Evolutionary conservation across 345 rosid species (phyloP).

Genomic region (Carallia pectinifolia): DNA sequence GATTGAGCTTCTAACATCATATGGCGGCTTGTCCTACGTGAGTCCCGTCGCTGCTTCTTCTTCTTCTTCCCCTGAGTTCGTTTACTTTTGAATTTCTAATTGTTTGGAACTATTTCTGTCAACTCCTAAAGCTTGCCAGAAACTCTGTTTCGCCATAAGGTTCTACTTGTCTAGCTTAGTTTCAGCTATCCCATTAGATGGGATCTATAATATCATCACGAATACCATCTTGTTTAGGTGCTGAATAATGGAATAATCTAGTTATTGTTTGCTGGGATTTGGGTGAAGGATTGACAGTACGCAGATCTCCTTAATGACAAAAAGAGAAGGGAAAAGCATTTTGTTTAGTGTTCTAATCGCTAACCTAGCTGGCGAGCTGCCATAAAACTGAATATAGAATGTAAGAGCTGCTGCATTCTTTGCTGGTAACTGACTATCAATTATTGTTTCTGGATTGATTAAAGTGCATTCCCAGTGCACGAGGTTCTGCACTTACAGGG

Average conservation of each 20-base stretch:
- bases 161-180: too few species aligned
- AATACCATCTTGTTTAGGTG: neutral
- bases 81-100: too few species aligned
- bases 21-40: conserved; percentile 90
- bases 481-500: too few species aligned
- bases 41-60: conserved; percentile 31
- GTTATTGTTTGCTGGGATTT: neutral
- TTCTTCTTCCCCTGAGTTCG: neutral
- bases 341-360: neutral
- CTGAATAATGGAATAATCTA: neutral
- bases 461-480: too few species aligned
- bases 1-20: conserved; percentile 73
- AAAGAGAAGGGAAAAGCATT: neutral
- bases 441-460: neutral
- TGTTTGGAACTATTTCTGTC: too few species aligned
- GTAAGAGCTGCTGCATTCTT: neutral
- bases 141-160: too few species aligned
- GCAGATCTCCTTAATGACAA: neutral
- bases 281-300: neutral
- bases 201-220: too few species aligned
- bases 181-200: too few species aligned
- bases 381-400: neutral
- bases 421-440: neutral
- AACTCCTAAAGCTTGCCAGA: too few species aligned
- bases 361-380: neutral